Percentiles rank a stretch among this genome's conserved stretches.
Conservation (phyloP, 2,329 filamentous ascomycete genomes). For the Fusarium cyanostomum region DNA sequence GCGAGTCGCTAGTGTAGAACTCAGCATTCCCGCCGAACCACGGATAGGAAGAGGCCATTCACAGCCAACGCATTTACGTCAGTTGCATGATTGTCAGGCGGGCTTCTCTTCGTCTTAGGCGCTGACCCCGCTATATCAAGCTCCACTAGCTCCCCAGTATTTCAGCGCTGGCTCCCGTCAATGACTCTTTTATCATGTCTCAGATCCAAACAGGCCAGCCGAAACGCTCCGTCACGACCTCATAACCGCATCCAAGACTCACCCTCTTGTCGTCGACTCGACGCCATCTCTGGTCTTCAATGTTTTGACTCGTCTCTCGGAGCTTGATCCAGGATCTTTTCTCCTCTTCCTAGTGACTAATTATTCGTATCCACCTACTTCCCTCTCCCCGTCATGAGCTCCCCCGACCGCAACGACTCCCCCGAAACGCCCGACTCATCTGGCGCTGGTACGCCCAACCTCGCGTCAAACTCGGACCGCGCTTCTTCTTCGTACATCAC, state of each 20-base stretch:
- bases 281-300: background rate
- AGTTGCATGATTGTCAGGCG: conserved; percentile 6
- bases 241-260: background rate
- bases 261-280: background rate
- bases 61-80: background rate
- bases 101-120: conserved; percentile 3
- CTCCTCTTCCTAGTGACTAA: conserved; percentile 4
- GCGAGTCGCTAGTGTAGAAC: background rate
- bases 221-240: background rate
- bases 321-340: conserved; percentile 1
- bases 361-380: background rate
- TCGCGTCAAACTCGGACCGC: conserved; percentile 28
- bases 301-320: conserved; percentile 4
- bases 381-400: conserved; percentile 30
- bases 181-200: conserved; percentile 7
- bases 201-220: conserved; percentile 10
- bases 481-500: conserved; percentile 43
- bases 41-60: background rate
- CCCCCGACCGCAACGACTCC: conserved; percentile 34
- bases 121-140: conserved; percentile 30
- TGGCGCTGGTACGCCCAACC: conserved; percentile 36
- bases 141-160: conserved; percentile 29
- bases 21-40: background rate
- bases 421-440: conserved; percentile 38
- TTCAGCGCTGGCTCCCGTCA: background rate